Percentiles rank a stretch among this genome's conserved stretches.
These are phyloP conservation scores for Trypanosoma lewisi DNA, from an alignment of 208 protist genomes.

Conservation along the genomic window DNA sequence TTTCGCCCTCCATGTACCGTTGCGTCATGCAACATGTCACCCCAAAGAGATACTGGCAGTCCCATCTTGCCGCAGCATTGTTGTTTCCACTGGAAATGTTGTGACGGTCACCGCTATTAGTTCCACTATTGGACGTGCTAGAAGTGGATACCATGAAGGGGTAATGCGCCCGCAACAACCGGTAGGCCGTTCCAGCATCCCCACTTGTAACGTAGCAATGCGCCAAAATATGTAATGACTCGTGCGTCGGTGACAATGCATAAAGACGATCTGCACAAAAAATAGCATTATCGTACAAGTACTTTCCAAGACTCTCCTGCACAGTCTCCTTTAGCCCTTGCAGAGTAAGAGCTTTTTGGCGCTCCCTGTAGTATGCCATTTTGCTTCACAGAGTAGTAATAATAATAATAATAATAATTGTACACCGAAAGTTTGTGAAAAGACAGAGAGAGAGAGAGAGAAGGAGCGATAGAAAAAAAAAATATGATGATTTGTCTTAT, in stretches of 20 bases:
- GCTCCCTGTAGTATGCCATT: constrained; percentile 24
- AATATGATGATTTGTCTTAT: no score
- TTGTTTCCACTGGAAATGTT: neutral
- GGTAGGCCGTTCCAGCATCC: constrained; percentile 47
- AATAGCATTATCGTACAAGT: constrained; percentile 82
- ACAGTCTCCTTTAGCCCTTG: constrained; percentile 45
- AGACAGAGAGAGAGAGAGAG: constrained; percentile 19
- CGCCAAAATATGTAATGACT: constrained; percentile 67
- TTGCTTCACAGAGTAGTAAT: neutral
- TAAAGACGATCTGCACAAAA: constrained; percentile 89
- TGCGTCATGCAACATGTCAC: constrained; percentile 69
- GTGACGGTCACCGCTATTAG: neutral
- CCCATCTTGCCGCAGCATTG: constrained; percentile 51
- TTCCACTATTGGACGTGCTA: constrained; percentile 9
- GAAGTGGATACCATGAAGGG: constrained; percentile 36
- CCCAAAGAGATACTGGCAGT: constrained; percentile 76
- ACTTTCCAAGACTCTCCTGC: constrained; percentile 51
- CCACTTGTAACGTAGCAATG: constrained; percentile 61
- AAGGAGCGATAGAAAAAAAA: no score
- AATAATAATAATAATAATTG: no score
- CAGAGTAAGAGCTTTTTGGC: constrained; percentile 14
- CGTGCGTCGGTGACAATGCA: constrained; percentile 46
- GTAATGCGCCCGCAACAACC: constrained; percentile 60
- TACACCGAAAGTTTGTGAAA: constrained; percentile 7
- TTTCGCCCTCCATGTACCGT: constrained; percentile 55